Percentiles rank a stretch among this genome's conserved stretches.
Conservation (phyloP, 768 basidiomycete species). For the Pleurotus ostreatus region DNA sequence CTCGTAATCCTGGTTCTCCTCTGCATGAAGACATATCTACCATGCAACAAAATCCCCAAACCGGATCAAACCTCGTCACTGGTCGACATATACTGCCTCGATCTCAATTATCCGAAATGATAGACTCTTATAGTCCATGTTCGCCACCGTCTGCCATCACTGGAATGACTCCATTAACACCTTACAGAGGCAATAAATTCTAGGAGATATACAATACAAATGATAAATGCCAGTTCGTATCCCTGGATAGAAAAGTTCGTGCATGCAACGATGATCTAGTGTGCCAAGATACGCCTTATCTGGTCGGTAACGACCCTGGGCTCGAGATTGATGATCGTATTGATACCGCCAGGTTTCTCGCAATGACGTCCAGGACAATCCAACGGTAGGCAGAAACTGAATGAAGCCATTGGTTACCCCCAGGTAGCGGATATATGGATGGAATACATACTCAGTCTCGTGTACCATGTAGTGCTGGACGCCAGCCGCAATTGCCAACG, state of each 20-base stretch:
- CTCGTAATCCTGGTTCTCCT: background rate
- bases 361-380: constrained; percentile 1
- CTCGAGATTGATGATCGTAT: background rate
- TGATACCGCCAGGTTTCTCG: background rate
- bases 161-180: background rate
- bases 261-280: too few species aligned
- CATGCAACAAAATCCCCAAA: background rate
- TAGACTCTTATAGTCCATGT: background rate
- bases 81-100: constrained; percentile 8
- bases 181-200: background rate
- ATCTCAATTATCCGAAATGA: constrained; percentile 4
- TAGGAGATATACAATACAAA: too few species aligned
- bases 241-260: too few species aligned
- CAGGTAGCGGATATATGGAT: background rate
- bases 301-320: constrained; percentile 1
- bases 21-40: too few species aligned
- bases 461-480: constrained; percentile 4
- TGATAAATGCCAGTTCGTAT: too few species aligned
- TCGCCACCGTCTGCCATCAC: too few species aligned
- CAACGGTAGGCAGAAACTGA: background rate
- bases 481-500: background rate
- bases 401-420: background rate
- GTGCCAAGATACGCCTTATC: background rate
- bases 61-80: background rate
- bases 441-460: background rate